Evolutionary conservation across 768 basidiomycete genomes (phyloP).

Genomic region (Mycena pura): DNA sequence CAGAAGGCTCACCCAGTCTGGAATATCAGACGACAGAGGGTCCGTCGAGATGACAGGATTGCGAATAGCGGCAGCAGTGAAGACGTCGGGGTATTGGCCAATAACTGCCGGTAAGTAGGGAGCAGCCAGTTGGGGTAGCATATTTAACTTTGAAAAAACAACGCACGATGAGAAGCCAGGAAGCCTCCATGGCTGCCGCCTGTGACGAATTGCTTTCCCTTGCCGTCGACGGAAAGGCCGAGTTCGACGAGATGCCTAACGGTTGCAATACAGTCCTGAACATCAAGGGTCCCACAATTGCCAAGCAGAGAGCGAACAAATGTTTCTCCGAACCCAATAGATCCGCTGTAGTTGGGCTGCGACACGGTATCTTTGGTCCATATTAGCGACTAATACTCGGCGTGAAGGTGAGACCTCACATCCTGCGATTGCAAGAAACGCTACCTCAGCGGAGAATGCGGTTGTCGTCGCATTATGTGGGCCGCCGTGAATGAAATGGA

Average conservation of each 20-base stretch:
- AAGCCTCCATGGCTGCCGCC: slow-evolving; percentile 82
- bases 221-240: slow-evolving; percentile 54
- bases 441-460: slow-evolving; percentile 50
- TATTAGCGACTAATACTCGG: background rate
- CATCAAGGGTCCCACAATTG: slow-evolving; percentile 67
- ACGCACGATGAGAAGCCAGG: slow-evolving; percentile 62
- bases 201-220: slow-evolving; percentile 58
- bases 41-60: slow-evolving; percentile 75
- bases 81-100: slow-evolving; percentile 65
- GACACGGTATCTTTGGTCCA: slow-evolving; percentile 58
- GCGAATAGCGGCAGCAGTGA: slow-evolving; percentile 65
- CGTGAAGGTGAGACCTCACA: slow-evolving; percentile 50
- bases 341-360: slow-evolving; percentile 72
- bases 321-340: slow-evolving; percentile 69
- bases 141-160: background rate
- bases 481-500: slow-evolving; percentile 68
- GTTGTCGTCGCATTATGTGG: slow-evolving; percentile 60
- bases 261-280: slow-evolving; percentile 67
- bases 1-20: slow-evolving; percentile 60
- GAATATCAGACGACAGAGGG: slow-evolving; percentile 68
- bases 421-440: slow-evolving; percentile 62
- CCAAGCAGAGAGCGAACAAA: slow-evolving; percentile 62
- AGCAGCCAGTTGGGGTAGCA: too few species aligned
- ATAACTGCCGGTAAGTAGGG: slow-evolving; percentile 61
- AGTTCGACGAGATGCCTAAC: slow-evolving; percentile 55